Conservation (phyloP, 2,329 filamentous ascomycete species). For the Westerdykella ornata region DNA sequence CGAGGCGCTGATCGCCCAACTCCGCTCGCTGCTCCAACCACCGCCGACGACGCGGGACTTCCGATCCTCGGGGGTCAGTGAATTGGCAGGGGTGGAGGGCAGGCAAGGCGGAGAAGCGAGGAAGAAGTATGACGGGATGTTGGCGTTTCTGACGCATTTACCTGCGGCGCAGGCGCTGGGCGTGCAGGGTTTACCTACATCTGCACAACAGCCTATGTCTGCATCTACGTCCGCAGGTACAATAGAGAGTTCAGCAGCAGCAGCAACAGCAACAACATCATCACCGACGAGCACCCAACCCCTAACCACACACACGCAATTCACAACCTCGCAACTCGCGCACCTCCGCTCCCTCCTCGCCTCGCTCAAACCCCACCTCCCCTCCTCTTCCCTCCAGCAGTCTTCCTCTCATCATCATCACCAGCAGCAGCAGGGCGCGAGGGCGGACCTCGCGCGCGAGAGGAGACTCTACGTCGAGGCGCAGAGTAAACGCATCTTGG, state of each 20-base stretch:
- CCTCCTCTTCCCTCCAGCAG: conserved; percentile 31
- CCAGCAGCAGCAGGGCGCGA: conserved; percentile 19
- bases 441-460: conserved; percentile 54
- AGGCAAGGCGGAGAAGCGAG: background rate
- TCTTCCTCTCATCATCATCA: too few species aligned
- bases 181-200: conserved; percentile 34
- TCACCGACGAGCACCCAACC: conserved; percentile 46
- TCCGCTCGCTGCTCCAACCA: conserved; percentile 51
- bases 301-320: conserved; percentile 65
- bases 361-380: conserved; percentile 59
- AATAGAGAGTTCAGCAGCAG: conserved; percentile 36
- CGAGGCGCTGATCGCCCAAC: conserved; percentile 58
- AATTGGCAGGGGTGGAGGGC: too few species aligned
- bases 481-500: conserved; percentile 69
- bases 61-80: conserved; percentile 8
- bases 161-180: conserved; percentile 43
- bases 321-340: conserved; percentile 76
- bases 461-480: conserved; percentile 77
- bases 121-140: conserved; percentile 31
- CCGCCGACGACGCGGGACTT: conserved; percentile 14
- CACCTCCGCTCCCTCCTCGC: conserved; percentile 66
- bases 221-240: conserved; percentile 19
- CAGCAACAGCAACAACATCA: conserved; percentile 33
- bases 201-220: conserved; percentile 9
- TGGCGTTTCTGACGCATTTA: conserved; percentile 51